Conservation (phyloP, 148 eudicot genomes). For the Amaranthus cruentus region DNA sequence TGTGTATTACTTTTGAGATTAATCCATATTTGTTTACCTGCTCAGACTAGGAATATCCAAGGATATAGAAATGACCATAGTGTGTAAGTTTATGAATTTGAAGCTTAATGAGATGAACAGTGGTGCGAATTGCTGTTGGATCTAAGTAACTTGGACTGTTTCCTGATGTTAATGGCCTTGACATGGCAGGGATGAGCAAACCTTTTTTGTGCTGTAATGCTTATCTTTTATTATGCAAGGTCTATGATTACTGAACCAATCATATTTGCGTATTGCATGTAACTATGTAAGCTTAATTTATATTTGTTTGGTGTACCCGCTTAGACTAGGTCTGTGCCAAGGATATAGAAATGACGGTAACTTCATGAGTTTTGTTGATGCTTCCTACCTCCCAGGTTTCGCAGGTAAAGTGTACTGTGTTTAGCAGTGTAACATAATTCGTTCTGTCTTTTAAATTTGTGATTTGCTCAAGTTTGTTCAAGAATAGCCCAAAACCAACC, state of each 20-base stretch:
- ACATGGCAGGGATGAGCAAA: background rate
- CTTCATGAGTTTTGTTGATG: constrained; percentile 2
- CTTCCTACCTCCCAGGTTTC: background rate
- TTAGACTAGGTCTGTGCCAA: background rate
- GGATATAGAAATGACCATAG: too few relatives aligned
- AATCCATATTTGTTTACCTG: too few relatives aligned
- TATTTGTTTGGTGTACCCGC: constrained; percentile 1
- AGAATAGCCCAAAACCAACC: too few relatives aligned
- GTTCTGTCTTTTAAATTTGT: background rate
- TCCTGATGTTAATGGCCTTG: background rate
- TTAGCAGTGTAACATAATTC: background rate
- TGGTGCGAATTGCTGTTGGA: background rate
- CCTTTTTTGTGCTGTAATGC: background rate
- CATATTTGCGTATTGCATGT: too few relatives aligned
- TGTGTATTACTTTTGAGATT: too few relatives aligned
- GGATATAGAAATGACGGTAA: background rate
- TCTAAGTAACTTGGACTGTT: constrained; percentile 8
- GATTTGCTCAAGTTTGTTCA: too few relatives aligned
- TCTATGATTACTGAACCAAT: background rate
- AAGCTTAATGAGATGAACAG: too few relatives aligned
- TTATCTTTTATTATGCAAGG: constrained; percentile 1
- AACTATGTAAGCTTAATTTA: background rate
- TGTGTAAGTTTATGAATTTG: too few relatives aligned
- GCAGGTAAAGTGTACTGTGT: background rate
- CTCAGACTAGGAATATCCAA: too few relatives aligned